Evolutionary conservation across 495 filamentous ascomycete species (phyloP).

Genomic region (Apiosordaria backusii): DNA sequence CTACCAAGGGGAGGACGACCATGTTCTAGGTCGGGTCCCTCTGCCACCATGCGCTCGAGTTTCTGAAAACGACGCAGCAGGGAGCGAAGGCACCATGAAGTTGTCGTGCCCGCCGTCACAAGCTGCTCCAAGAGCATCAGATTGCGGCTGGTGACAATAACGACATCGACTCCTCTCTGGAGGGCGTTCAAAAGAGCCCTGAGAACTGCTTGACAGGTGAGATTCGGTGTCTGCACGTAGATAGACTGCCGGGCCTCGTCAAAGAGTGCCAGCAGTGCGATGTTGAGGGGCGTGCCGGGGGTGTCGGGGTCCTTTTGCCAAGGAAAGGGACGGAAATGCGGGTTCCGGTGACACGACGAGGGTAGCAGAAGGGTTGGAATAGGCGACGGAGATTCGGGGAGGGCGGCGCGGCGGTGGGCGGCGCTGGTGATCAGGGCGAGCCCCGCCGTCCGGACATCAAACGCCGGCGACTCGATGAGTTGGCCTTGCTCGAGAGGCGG

Average conservation of each 20-base stretch:
- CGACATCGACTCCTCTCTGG: constrained; percentile 58
- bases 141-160: constrained; percentile 57
- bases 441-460: constrained; percentile 11
- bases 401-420: constrained; percentile 13
- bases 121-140: constrained; percentile 76
- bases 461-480: background rate
- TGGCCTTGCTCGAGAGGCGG: background rate
- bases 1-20: constrained; percentile 31
- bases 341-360: constrained; percentile 64
- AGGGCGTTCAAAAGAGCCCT: constrained; percentile 51
- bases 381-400: constrained; percentile 6
- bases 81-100: constrained; percentile 52
- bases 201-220: constrained; percentile 59
- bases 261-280: constrained; percentile 54
- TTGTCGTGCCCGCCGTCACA: constrained; percentile 64
- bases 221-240: constrained; percentile 67
- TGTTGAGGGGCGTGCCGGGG: constrained; percentile 65
- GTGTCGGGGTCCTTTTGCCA: constrained; percentile 41
- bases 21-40: constrained; percentile 29
- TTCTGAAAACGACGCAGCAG: constrained; percentile 47
- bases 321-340: constrained; percentile 46
- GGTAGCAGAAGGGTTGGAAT: constrained; percentile 59
- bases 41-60: constrained; percentile 17
- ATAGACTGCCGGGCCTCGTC: constrained; percentile 49
- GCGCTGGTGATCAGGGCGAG: constrained; percentile 17